phyloP scores from a whole-genome alignment of 1,139 yeast species.

The Wickerhamiella infanticola region DNA sequence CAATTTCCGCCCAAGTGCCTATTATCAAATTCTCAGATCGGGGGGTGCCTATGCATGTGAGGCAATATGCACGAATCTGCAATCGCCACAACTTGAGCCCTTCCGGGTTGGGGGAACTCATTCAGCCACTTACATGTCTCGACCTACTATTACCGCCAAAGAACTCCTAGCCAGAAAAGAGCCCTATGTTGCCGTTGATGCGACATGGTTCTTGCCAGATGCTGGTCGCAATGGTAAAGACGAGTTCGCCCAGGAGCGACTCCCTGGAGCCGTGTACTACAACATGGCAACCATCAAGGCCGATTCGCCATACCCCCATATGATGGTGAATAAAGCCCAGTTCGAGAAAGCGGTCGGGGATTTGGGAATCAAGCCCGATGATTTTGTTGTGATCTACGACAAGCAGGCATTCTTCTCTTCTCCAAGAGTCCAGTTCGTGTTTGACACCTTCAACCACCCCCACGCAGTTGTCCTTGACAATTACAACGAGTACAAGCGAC shows the following conservation, averaged over 20 bases:
- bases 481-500: conserved; percentile 36
- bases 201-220: conserved; percentile 88
- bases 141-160: conserved; percentile 7
- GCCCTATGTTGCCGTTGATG: conserved; percentile 47
- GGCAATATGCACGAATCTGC: no score
- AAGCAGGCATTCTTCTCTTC: conserved; percentile 69
- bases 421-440: conserved; percentile 87
- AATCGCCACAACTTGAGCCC: no score
- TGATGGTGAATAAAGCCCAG: conserved; percentile 51
- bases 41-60: no score
- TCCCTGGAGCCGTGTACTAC: conserved; percentile 57
- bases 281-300: conserved; percentile 64
- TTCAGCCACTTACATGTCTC: background rate
- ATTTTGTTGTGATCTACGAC: conserved; percentile 70
- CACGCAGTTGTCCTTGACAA: conserved; percentile 55
- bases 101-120: no score
- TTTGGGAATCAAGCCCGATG: conserved; percentile 30
- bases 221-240: conserved; percentile 42
- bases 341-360: conserved; percentile 40
- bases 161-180: conserved; percentile 6
- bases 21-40: no score
- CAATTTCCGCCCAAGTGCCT: no score
- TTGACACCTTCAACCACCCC: conserved; percentile 59
- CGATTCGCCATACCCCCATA: conserved; percentile 63
- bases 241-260: conserved; percentile 31